Evolutionary conservation across 768 basidiomycete genomes (phyloP).

Genomic region (Hortiboletus flavorubellus): DNA sequence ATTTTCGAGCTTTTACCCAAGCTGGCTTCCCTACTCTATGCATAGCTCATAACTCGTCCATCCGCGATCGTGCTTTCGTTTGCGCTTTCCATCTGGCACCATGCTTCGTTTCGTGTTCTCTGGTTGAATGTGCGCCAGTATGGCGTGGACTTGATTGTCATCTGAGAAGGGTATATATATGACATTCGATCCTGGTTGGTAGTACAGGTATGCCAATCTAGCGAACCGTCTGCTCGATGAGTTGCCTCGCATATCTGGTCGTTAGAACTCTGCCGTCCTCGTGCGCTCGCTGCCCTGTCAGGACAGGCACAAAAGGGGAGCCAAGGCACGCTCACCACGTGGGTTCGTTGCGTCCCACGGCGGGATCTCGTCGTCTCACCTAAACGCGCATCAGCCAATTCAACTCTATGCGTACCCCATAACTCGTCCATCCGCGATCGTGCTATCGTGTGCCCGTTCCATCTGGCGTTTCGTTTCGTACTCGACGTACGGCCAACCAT

Average conservation of each 20-base stretch:
- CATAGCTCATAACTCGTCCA: constrained; percentile 13
- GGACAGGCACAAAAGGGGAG: too few species aligned
- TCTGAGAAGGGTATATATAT: background rate
- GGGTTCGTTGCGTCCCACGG: constrained; percentile 21
- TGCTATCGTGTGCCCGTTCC: too few species aligned
- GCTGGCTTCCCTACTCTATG: constrained; percentile 18
- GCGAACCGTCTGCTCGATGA: too few species aligned
- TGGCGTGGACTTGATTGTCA: background rate
- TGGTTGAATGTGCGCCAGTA: background rate
- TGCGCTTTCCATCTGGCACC: constrained; percentile 2
- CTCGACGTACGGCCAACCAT: too few species aligned
- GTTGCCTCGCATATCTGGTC: too few species aligned
- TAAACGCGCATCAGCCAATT: constrained; percentile 3
- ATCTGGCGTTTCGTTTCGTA: too few species aligned
- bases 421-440: too few species aligned
- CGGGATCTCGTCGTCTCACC: constrained; percentile 18
- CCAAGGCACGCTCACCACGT: constrained; percentile 3
- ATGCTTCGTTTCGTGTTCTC: constrained; percentile 6
- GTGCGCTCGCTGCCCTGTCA: background rate
- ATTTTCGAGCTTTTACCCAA: background rate
- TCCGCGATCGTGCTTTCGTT: constrained; percentile 2
- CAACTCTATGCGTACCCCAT: too few species aligned
- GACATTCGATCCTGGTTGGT: background rate
- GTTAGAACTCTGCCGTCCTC: background rate
- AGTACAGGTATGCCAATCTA: too few species aligned